Evolutionary conservation across 2,329 filamentous ascomycete genomes (phyloP), one percentile per base, ranked within the genome.

Genomic region (Arthrobotrys pseudoclavata): DNA sequence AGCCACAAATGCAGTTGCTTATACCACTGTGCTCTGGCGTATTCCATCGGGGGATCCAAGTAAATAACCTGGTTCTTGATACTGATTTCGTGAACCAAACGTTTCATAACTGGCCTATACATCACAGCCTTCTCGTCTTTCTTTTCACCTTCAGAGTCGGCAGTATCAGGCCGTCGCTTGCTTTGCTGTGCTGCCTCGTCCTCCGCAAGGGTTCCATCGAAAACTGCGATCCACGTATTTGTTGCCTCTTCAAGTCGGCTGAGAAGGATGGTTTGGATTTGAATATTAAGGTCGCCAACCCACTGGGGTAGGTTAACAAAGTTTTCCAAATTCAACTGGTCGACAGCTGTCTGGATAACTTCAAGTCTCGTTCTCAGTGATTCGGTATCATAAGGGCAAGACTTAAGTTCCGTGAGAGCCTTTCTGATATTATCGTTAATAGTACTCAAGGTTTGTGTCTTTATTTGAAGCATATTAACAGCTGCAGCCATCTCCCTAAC

Each of bases 41-140:
- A 96, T 83, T 97, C 94, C 63, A 98, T 86, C 4, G 96, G 96
- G 3, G 96, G 96, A 66, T 97, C 96, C 26, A 99, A 88, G 82
- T 97, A 97, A 80, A 99, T 97, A 80, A 97, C 92, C 84, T 99
- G 96, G 81, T 98, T 98, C 34, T 93, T 92, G 93, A 99, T 99
- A 4, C 93, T 96, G 68, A 99, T 91, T 83, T 99, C 96, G 81
- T 97, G 93, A 15, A 96, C 87, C 24, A 97, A 88, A 31, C 88
- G 89, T 81, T 88, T 90, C 84, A 97, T 89, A 2, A 87, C 87
- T 0, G 93, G 92, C 2, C 89, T 87, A 34, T 85, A 84, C 79
- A 86, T 87, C 52, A 80, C 79, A 60, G n/a, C 68, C 60, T 85
- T 75, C 42, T 80, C 79, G 53, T 79, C 72, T 18, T 78, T 77